Evolutionary conservation across 1,284 basidiomycete genomes (phyloP).

Genomic region (Melampsora larici-populina): DNA sequence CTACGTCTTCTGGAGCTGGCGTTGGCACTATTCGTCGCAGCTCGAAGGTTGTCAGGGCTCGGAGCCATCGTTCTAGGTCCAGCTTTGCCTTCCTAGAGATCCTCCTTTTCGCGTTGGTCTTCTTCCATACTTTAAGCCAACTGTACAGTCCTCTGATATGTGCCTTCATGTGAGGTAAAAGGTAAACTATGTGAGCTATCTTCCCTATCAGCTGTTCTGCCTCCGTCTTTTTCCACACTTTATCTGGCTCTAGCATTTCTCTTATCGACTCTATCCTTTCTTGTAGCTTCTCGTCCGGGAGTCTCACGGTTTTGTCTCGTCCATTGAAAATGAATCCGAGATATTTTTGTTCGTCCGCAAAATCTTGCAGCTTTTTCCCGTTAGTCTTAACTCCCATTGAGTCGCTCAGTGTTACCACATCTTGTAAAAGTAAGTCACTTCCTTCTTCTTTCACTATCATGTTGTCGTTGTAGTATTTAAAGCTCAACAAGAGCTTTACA

Average conservation of each 20-base stretch:
- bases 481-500: too few relatives aligned
- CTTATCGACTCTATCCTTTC: too few relatives aligned
- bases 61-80: background rate
- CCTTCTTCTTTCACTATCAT: background rate
- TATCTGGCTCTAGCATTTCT: background rate
- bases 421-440: background rate
- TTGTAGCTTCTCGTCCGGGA: too few relatives aligned
- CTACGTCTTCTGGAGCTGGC: background rate
- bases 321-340: too few relatives aligned
- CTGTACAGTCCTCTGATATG: background rate
- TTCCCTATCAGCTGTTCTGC: background rate
- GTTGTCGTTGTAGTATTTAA: too few relatives aligned
- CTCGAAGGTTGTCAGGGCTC: background rate
- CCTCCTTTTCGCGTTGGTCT: background rate
- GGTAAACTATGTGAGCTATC: background rate
- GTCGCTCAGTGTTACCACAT: background rate
- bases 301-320: too few relatives aligned
- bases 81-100: background rate
- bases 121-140: constrained; percentile 1
- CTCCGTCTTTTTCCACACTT: background rate
- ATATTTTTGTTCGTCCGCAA: too few relatives aligned
- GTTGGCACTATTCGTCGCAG: too few relatives aligned
- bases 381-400: background rate
- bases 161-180: background rate
- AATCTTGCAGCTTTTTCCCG: background rate